Evolutionary conservation across 805 yeast species (phyloP), one percentile per base, ranked within the genome.

Genomic region (Yamadazyma paraphyllophila): DNA sequence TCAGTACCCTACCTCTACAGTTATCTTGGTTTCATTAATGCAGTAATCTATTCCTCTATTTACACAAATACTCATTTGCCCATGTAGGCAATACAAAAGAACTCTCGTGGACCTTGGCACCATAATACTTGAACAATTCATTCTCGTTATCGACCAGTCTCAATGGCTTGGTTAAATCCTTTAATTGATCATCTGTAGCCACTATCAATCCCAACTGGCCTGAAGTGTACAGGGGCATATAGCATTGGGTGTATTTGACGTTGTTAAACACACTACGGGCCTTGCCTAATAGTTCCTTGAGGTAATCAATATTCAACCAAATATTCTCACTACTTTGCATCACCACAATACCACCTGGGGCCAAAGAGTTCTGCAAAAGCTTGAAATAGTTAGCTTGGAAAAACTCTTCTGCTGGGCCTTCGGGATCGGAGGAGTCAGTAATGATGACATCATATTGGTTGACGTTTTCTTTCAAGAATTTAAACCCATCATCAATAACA

Each of bases 381-480:
- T 80, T 72, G 66, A 89, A 90, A 68, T 90, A 90, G 45, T 77
- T 80, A 49, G 76, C 74, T 62, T 88, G 88, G 70, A 90, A 90
- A 55, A 90, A 86, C 14, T 86, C 86, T 57, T 83, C 95, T 1
- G 97, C 97, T 5, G 97, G 97, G 2, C 94, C 97, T 56, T 90
- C 97, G 1, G 97, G 97, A 64, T 90, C 97, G 1, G 95, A 85
- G 2, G 96, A 87, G 63, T 90, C 97, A 13, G 96, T 87, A 49
- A 90, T 88, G 48, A 90, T 87, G 27, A 91, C 83, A 63, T 90
- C 97, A 60, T 74, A 90, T 53, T 78, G 78, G 16, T 62, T 56
- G 10, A 69, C 17, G 14, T 54, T 49, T 30, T 55, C 47, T 48
- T 81, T 74, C 53, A 90, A 73, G 61, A 67, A 90, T 64, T 88